Evolutionary conservation across 2,329 filamentous ascomycete genomes (phyloP).

Genomic region (Geosmithia flava): DNA sequence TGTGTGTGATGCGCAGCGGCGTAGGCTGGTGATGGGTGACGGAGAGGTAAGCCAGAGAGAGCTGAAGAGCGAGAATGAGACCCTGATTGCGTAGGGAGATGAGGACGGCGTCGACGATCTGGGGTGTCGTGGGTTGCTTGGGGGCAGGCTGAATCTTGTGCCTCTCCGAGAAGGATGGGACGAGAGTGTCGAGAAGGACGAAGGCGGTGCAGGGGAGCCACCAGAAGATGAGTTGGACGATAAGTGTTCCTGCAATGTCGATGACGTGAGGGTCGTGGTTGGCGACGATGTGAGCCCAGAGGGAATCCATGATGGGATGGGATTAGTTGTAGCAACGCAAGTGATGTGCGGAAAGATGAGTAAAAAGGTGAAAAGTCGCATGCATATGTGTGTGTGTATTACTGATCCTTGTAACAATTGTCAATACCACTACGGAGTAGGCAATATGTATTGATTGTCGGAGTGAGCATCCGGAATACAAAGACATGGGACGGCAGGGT

Average conservation of each 20-base stretch:
- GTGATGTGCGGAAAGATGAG: not conserved
- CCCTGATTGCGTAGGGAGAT: constrained; percentile 35
- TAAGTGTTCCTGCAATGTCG: constrained; percentile 25
- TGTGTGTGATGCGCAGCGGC: constrained; percentile 22
- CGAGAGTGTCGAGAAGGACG: constrained; percentile 25
- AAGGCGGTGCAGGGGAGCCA: constrained; percentile 31
- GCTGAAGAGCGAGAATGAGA: constrained; percentile 20
- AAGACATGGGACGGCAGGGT: too few relatives aligned
- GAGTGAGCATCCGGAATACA: too few relatives aligned
- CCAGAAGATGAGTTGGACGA: constrained; percentile 29
- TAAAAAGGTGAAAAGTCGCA: too few relatives aligned
- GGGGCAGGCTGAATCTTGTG: constrained; percentile 42
- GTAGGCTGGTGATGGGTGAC: constrained; percentile 7
- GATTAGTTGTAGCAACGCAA: not conserved
- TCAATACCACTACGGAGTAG: too few relatives aligned
- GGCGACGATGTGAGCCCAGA: constrained; percentile 11
- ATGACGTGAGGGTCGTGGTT: constrained; percentile 17
- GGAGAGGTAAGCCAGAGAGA: constrained; percentile 8
- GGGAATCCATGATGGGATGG: not conserved
- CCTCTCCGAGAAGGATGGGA: constrained; percentile 32
- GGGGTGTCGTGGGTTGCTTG: constrained; percentile 30
- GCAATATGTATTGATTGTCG: too few relatives aligned
- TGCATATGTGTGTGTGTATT: too few relatives aligned
- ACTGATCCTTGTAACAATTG: too few relatives aligned
- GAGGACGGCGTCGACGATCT: constrained; percentile 28